phyloP scores from a whole-genome alignment of 2,329 filamentous ascomycete genomes.

The Colletotrichum eleusines region DNA sequence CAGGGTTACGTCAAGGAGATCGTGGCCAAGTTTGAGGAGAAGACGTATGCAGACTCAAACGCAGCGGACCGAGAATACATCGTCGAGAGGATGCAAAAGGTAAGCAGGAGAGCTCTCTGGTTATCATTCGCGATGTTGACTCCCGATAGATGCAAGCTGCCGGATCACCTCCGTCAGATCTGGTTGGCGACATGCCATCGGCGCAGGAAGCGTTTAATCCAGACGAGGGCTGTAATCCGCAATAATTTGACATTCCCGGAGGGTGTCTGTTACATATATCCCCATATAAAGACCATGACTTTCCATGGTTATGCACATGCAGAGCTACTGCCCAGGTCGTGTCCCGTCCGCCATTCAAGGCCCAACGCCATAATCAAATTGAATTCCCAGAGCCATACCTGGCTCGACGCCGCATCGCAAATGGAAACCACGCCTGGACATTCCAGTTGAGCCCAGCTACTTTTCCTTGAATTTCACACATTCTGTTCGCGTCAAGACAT shows the following conservation, averaged over 20 bases:
- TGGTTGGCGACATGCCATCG: conserved; percentile 90
- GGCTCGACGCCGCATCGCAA: conserved; percentile 27
- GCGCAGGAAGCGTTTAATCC: conserved; percentile 78
- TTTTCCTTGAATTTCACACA: neutral
- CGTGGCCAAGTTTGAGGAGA: conserved; percentile 87
- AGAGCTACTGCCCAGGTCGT: conserved; percentile 16
- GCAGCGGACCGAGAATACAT: conserved; percentile 88
- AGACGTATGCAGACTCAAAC: conserved; percentile 85
- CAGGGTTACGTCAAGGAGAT: conserved; percentile 85
- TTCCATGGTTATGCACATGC: conserved; percentile 15
- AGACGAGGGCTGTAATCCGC: conserved; percentile 73
- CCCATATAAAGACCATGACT: conserved; percentile 43
- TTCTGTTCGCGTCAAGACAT: conserved; percentile 51
- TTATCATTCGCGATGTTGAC: conserved; percentile 41
- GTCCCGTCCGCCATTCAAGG: neutral
- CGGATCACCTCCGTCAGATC: conserved; percentile 88
- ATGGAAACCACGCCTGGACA: neutral
- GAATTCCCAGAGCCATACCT: neutral
- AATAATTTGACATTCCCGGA: conserved; percentile 58
- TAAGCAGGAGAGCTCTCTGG: conserved; percentile 55
- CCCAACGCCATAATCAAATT: conserved; percentile 13
- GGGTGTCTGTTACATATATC: conserved; percentile 41
- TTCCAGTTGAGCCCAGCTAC: neutral
- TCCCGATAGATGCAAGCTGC: conserved; percentile 89
- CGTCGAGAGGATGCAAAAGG: conserved; percentile 98